Conservation (phyloP, 148 eudicot genomes). For the Mesembryanthemum crystallinum region DNA sequence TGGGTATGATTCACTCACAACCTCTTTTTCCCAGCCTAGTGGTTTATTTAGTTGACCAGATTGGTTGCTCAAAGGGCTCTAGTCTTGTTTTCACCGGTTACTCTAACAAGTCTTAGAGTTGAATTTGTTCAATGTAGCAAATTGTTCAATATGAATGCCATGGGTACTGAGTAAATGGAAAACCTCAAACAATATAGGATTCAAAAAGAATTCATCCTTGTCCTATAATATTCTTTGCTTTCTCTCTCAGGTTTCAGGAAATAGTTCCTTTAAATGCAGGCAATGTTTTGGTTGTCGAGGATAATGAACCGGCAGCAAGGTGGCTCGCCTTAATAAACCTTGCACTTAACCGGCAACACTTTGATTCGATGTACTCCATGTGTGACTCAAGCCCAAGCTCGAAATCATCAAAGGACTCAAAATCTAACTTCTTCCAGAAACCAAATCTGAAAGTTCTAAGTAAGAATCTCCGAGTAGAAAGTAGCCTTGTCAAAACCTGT, state of each 20-base stretch:
- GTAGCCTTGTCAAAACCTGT: constrained; percentile 60
- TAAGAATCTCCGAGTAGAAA: constrained; percentile 51
- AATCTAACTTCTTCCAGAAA: constrained; percentile 48
- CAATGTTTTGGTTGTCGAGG: constrained; percentile 69
- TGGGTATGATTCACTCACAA: constrained; percentile 47
- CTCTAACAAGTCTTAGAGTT: no score
- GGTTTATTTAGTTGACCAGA: no score
- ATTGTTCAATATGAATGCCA: no score
- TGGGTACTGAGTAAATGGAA: not conserved
- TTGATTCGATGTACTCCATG: constrained; percentile 32
- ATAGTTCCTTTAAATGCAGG: constrained; percentile 91
- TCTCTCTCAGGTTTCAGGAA: constrained; percentile 75
- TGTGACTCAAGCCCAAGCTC: constrained; percentile 35
- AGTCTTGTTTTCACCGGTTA: no score
- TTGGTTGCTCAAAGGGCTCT: no score
- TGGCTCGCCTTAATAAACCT: constrained; percentile 82
- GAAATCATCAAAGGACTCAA: constrained; percentile 46
- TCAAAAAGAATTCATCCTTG: not conserved
- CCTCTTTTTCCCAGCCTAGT: not conserved
- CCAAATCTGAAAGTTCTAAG: constrained; percentile 59
- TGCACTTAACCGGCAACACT: constrained; percentile 57
- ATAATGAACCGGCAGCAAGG: constrained; percentile 85
- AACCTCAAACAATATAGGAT: not conserved
- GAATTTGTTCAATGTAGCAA: no score
- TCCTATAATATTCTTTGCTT: not conserved